A percentile compares a stretch with the other conserved stretches of the same genome.
phyloP scores from a whole-genome alignment of 306 rosid genomes.

The Comarum palustre region DNA sequence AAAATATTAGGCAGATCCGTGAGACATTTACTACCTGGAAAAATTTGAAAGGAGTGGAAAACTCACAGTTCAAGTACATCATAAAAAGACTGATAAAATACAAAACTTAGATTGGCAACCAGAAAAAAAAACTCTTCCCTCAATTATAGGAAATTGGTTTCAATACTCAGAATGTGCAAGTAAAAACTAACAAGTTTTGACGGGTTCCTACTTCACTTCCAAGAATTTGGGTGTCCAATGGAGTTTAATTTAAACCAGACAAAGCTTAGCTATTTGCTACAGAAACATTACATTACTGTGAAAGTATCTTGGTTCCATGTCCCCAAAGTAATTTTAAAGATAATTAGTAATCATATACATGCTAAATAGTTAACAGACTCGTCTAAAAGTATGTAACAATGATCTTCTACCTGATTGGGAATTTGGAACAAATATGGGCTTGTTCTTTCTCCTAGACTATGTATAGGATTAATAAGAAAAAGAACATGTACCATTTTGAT shows the following conservation, averaged over 20 bases:
- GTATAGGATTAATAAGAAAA: constrained; percentile 13
- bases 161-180: not conserved
- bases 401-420: constrained; percentile 1
- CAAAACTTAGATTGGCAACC: not conserved
- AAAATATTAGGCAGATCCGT: not conserved
- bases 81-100: not conserved
- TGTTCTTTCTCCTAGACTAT: constrained; percentile 3
- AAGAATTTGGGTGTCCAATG: not conserved
- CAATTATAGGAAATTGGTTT: not conserved
- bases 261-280: not conserved
- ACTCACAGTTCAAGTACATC: too few relatives aligned
- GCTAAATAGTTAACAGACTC: not conserved
- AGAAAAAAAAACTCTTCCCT: not conserved
- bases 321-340: not conserved
- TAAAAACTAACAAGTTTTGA: not conserved
- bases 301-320: not conserved
- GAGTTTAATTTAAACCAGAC: not conserved
- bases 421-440: not conserved
- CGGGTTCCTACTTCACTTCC: not conserved
- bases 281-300: not conserved
- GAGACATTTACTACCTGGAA: not conserved
- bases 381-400: not conserved
- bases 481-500: constrained; percentile 56
- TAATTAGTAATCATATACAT: constrained; percentile 1
- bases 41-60: not conserved